Conservation (phyloP, 352 stramenopile genomes). For the Globisporangium okanoganense region DNA sequence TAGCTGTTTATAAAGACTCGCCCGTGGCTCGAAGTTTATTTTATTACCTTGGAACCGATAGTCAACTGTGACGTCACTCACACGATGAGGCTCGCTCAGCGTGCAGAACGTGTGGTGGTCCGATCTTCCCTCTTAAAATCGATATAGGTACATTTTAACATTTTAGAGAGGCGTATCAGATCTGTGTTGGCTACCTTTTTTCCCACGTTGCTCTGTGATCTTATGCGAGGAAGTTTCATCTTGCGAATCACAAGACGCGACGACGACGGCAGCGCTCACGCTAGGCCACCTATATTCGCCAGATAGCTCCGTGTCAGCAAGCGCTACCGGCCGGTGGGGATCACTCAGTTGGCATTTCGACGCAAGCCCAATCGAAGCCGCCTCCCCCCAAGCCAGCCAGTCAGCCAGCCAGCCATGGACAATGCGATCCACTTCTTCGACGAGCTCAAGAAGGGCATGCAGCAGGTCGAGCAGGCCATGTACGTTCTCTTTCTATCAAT, state of each 20-base stretch:
- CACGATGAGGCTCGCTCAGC: too few relatives aligned
- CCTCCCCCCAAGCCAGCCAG: neutral
- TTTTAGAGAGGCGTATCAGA: neutral
- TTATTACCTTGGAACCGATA: too few relatives aligned
- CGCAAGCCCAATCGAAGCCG: neutral
- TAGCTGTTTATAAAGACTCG: too few relatives aligned
- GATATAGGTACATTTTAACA: neutral
- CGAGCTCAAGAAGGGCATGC: constrained; percentile 43
- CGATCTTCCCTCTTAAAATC: neutral
- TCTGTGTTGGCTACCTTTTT: neutral
- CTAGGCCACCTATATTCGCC: neutral
- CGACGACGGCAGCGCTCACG: neutral
- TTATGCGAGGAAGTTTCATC: constrained; percentile 5
- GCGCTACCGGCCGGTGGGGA: neutral
- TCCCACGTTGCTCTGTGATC: neutral
- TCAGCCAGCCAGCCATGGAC: constrained; percentile 13
- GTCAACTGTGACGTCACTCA: too few relatives aligned
- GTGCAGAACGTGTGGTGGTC: too few relatives aligned
- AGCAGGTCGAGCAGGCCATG: constrained; percentile 43
- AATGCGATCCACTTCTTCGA: constrained; percentile 34
- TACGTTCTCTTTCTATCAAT: constrained; percentile 12
- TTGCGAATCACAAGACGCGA: neutral
- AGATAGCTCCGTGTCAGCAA: neutral
- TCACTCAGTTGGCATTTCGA: constrained; percentile 3
- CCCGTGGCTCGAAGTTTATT: too few relatives aligned